These are phyloP conservation scores for Aegilops tauschii DNA, from an alignment of 176 grass and related monocot genomes.

Conservation along the genomic window DNA sequence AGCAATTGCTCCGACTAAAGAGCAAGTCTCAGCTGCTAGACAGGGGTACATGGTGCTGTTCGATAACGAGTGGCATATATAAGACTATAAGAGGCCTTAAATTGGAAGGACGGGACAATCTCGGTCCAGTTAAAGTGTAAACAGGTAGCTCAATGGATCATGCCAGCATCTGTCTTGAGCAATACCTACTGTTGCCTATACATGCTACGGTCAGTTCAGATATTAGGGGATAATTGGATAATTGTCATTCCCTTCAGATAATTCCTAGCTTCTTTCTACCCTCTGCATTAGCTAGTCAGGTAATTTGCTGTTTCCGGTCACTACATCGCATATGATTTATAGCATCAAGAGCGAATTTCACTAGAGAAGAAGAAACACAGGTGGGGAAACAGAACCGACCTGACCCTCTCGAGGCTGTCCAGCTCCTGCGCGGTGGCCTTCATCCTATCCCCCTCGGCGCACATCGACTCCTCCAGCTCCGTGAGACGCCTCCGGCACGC, in stretches of 20 bases:
- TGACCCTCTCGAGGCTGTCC: slow-evolving; percentile 60
- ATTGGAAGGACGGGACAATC: background rate
- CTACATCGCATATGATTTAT: background rate
- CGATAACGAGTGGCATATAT: background rate
- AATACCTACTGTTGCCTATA: background rate
- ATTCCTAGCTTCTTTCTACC: background rate
- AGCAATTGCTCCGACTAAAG: background rate
- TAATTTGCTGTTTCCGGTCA: background rate
- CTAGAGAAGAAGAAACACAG: background rate
- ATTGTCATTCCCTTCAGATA: background rate
- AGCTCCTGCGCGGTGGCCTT: slow-evolving; percentile 53
- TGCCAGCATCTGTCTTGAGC: background rate
- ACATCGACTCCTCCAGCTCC: slow-evolving; percentile 46
- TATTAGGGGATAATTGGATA: background rate
- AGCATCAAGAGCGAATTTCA: background rate
- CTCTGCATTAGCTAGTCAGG: background rate
- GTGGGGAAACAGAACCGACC: slow-evolving; percentile 24
- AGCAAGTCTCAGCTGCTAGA: background rate
- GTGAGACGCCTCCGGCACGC: slow-evolving; percentile 47
- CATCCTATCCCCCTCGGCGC: slow-evolving; percentile 49
- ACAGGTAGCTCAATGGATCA: background rate
- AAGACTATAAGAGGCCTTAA: background rate
- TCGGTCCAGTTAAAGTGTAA: background rate
- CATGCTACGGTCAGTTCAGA: background rate
- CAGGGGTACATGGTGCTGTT: background rate